Conservation (phyloP, 306 rosid species). For the Trifolium subterraneum region DNA sequence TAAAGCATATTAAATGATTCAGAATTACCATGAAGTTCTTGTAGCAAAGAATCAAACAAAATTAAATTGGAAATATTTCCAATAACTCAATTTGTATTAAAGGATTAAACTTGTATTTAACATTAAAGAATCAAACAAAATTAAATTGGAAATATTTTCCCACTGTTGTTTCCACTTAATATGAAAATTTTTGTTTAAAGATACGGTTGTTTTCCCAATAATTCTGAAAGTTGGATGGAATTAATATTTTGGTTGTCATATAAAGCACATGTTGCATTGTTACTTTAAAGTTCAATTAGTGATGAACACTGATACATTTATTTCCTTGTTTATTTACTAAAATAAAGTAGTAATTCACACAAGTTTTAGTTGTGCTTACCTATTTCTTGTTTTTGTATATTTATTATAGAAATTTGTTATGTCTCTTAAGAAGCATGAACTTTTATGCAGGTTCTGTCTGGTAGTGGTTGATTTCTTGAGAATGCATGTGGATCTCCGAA, state of each 20-base stretch:
- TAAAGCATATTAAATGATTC: conserved; percentile 12
- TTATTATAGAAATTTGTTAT: neutral
- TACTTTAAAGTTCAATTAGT: neutral
- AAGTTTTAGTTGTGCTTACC: neutral
- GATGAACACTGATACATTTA: neutral
- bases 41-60: neutral
- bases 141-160: too few species aligned
- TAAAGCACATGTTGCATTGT: neutral
- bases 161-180: too few species aligned
- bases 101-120: conserved; percentile 17
- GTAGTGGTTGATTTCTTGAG: conserved; percentile 51
- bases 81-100: neutral
- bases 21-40: neutral
- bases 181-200: too few species aligned
- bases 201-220: neutral
- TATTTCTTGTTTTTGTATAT: neutral
- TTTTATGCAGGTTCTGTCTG: conserved; percentile 69
- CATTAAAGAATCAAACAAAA: too few species aligned
- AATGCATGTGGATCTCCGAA: conserved; percentile 8
- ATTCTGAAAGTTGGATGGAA: neutral
- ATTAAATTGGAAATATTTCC: neutral
- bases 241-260: neutral
- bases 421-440: neutral
- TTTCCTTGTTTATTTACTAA: neutral
- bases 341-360: neutral